Percentiles rank a stretch among this genome's conserved stretches.
Evolutionary conservation across 208 protist genomes (phyloP).

Genomic region (Acanthamoeba castellanii): DNA sequence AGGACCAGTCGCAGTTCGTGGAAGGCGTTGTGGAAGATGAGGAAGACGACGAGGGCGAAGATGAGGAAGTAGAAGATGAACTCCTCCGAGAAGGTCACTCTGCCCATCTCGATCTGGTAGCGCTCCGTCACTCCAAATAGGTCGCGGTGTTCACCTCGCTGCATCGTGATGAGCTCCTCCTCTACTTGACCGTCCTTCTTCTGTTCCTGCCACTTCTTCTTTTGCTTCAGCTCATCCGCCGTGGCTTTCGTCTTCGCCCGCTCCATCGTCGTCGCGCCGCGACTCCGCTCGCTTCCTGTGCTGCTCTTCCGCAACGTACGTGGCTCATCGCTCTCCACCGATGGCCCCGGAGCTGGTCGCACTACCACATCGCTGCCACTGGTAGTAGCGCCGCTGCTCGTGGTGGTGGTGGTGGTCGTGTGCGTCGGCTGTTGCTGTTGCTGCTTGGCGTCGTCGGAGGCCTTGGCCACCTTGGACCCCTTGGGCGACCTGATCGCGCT

Average conservation of each 20-base stretch:
- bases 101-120: conserved; percentile 8
- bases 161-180: neutral
- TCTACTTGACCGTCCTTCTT: neutral
- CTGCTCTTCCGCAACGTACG: neutral
- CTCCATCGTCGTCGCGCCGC: neutral
- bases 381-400: neutral
- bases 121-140: neutral
- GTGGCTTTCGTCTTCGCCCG: neutral
- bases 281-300: no score
- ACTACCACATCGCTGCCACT: neutral
- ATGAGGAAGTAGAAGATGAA: conserved; percentile 56
- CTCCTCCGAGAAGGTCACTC: conserved; percentile 34
- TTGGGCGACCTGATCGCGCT: neutral
- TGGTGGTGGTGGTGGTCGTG: neutral
- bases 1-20: conserved; percentile 22
- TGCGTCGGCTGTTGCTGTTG: neutral
- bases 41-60: conserved; percentile 7
- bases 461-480: neutral
- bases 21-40: conserved; percentile 39
- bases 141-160: neutral
- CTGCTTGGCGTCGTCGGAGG: neutral
- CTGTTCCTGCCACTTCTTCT: neutral
- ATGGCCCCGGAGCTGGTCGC: neutral
- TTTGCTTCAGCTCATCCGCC: neutral
- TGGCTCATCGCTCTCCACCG: neutral